phyloP scores from a whole-genome alignment of 192 early-diverging fungal genomes.

The Backusella parvicylindrica region DNA sequence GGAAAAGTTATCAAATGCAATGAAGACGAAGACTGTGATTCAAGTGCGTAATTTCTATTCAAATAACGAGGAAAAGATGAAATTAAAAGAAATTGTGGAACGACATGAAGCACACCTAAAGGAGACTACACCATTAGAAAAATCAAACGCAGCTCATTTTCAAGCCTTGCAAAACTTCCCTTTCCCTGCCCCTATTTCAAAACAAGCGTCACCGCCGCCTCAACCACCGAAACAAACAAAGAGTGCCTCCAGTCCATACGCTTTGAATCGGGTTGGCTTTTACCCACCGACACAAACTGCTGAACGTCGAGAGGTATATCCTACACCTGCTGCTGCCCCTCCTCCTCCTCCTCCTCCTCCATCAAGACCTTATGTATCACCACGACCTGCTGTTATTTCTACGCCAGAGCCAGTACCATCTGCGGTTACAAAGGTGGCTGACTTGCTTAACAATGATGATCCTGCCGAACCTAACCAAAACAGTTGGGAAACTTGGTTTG shows the following conservation, averaged over 20 bases:
- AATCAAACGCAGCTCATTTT: constrained; percentile 9
- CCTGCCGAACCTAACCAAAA: constrained; percentile 28
- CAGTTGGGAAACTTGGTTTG: constrained; percentile 39
- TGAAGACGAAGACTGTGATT: constrained; percentile 75
- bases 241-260: background rate
- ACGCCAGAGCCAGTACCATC: constrained; percentile 13
- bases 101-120: constrained; percentile 4
- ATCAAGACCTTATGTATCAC: background rate
- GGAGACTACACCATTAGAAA: constrained; percentile 9
- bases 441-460: constrained; percentile 36
- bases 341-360: background rate
- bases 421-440: constrained; percentile 31
- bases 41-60: constrained; percentile 85
- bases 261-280: constrained; percentile 1
- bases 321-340: background rate
- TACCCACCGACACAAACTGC: constrained; percentile 1
- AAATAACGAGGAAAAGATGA: constrained; percentile 48
- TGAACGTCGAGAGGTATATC: background rate
- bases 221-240: background rate
- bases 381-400: background rate
- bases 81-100: constrained; percentile 22
- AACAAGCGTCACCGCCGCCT: background rate
- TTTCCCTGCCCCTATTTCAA: constrained; percentile 15
- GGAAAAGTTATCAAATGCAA: constrained; percentile 65
- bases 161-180: constrained; percentile 23